Evolutionary conservation across 805 yeast species (phyloP).

Genomic region (Yarrowia sp.): DNA sequence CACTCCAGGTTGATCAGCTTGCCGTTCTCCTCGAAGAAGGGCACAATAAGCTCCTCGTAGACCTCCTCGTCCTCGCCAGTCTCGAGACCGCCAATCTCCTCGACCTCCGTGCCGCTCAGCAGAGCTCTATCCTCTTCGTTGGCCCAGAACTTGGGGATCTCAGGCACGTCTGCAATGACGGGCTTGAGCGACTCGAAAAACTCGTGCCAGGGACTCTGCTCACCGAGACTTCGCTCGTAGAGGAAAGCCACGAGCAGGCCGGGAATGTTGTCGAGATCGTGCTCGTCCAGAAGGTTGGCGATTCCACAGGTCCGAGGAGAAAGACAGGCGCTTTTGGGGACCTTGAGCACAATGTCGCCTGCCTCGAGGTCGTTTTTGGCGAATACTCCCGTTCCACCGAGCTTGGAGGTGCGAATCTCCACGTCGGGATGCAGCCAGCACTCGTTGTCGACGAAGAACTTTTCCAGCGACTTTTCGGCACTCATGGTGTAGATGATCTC

Average conservation of each 20-base stretch:
- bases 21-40: conserved; percentile 31
- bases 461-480: neutral
- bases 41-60: conserved; percentile 41
- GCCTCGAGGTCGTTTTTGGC: conserved; percentile 45
- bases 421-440: conserved; percentile 55
- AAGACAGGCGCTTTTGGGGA: conserved; percentile 40
- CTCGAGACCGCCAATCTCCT: conserved; percentile 58
- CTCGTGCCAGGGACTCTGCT: conserved; percentile 75
- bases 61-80: conserved; percentile 44
- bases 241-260: conserved; percentile 67
- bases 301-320: conserved; percentile 46
- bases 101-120: conserved; percentile 62
- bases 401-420: conserved; percentile 46
- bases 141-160: conserved; percentile 68
- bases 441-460: conserved; percentile 57
- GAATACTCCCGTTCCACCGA: conserved; percentile 76
- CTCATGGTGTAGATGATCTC: neutral
- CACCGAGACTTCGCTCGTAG: conserved; percentile 60
- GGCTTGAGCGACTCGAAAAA: conserved; percentile 54
- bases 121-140: conserved; percentile 45
- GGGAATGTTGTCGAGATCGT: conserved; percentile 58
- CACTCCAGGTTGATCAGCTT: conserved; percentile 8
- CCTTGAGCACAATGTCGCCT: conserved; percentile 38
- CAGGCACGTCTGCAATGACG: conserved; percentile 2
- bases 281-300: conserved; percentile 64